phyloP scores from a whole-genome alignment of 2,329 filamentous ascomycete species.

The Orbilia blumenaviensis region DNA sequence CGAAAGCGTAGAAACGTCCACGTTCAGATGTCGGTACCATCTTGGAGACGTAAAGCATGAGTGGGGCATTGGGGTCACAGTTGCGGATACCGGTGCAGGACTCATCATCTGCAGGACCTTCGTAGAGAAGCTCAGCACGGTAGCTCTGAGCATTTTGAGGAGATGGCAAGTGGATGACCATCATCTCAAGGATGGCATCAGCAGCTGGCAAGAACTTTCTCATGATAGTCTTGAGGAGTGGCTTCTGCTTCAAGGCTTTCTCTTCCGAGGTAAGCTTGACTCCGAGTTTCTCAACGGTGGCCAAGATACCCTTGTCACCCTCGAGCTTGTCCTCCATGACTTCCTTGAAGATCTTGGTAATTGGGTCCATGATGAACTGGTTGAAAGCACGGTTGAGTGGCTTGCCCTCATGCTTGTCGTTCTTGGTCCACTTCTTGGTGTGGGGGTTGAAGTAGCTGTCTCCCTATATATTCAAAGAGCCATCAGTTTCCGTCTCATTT shows the following conservation, averaged over 20 bases:
- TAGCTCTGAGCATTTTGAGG: slow-evolving; percentile 95
- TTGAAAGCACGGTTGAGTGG: slow-evolving; percentile 97
- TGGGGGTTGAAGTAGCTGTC: slow-evolving; percentile 99
- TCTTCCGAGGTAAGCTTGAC: slow-evolving; percentile 90
- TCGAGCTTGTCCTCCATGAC: slow-evolving; percentile 97
- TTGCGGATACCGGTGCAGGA: slow-evolving; percentile 96
- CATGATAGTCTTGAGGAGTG: slow-evolving; percentile 97
- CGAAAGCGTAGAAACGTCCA: slow-evolving; percentile 99
- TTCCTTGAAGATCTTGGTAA: slow-evolving; percentile 97
- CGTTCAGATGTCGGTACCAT: slow-evolving; percentile 99
- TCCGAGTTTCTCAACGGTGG: slow-evolving; percentile 87
- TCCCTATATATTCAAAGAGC: slow-evolving; percentile 66
- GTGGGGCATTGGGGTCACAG: slow-evolving; percentile 95
- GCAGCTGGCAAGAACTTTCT: slow-evolving; percentile 98
- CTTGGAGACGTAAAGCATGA: slow-evolving; percentile 99
- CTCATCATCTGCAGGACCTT: slow-evolving; percentile 93
- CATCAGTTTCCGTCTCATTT: not conserved
- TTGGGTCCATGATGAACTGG: slow-evolving; percentile 99
- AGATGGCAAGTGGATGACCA: slow-evolving; percentile 98
- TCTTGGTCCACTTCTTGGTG: slow-evolving; percentile 99
- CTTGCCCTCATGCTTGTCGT: slow-evolving; percentile 79
- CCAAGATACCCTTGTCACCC: slow-evolving; percentile 75
- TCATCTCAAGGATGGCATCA: slow-evolving; percentile 99
- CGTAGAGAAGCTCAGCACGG: slow-evolving; percentile 98
- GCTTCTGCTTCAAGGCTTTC: slow-evolving; percentile 94